phyloP scores from a whole-genome alignment of 495 filamentous ascomycete genomes.

The Penicillium atrosanguineum region DNA sequence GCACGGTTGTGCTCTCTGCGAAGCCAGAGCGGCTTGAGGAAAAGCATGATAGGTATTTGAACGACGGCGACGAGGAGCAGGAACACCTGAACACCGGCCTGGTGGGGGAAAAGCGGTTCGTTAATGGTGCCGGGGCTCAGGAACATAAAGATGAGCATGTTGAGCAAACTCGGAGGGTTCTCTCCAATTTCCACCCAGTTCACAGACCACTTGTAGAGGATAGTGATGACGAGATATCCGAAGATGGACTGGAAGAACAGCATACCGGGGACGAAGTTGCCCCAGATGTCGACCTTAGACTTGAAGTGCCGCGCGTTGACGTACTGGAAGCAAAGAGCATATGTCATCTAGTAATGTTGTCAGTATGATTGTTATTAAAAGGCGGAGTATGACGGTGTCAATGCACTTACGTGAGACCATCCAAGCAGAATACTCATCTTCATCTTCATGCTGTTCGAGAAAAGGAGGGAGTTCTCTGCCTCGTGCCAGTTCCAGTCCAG shows the following conservation, averaged over 20 bases:
- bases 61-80: constrained; percentile 79
- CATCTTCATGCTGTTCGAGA: constrained; percentile 99
- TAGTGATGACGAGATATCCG: constrained; percentile 89
- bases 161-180: constrained; percentile 80
- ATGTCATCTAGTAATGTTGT: constrained; percentile 66
- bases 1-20: constrained; percentile 89
- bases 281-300: constrained; percentile 89
- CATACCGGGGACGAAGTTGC: constrained; percentile 96
- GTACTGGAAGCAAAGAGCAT: constrained; percentile 88
- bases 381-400: background rate
- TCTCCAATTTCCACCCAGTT: constrained; percentile 71
- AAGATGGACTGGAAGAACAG: constrained; percentile 99
- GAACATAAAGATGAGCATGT: constrained; percentile 99
- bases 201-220: constrained; percentile 95
- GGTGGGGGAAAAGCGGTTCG: constrained; percentile 72
- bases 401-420: constrained; percentile 72
- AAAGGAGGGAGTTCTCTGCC: constrained; percentile 88
- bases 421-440: constrained; percentile 96
- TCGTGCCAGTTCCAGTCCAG: constrained; percentile 97
- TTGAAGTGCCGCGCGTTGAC: constrained; percentile 95
- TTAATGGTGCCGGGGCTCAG: constrained; percentile 76
- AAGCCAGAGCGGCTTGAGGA: constrained; percentile 94
- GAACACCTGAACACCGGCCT: constrained; percentile 68
- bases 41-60: constrained; percentile 86
- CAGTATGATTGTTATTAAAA: constrained; percentile 21